Base-by-base conservation (phyloP, 805 yeast species). In the Saccharomycopsis microspora region DNA sequence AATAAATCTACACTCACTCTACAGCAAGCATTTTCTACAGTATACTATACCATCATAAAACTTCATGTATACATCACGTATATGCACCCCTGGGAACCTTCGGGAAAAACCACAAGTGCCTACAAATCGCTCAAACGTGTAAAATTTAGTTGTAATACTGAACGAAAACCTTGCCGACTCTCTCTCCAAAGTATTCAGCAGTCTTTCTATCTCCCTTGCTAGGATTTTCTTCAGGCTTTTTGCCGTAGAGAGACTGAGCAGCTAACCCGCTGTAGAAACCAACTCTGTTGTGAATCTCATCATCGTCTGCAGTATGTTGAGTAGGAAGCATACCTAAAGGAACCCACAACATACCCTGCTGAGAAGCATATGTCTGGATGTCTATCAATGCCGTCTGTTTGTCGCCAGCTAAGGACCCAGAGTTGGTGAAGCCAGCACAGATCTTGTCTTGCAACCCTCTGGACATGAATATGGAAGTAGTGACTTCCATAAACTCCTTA, bases 241-340 rank as follows among this genome's bases (percentile, higher is more conserved):
- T 33, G 28, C 43, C 52, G 4, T 39, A 28, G 29, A 10, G 43
- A 37, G 42, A 19, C 30, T 43, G 47, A 34, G 50, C 36, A 9
- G 38, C 49, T 34, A 49, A 39, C 3, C 50, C 47, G 4, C 28
- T 9, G 41, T n/a, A 34, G 29, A 3, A 29, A 5, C 44, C 49
- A 9, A 19, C 41, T 39, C 44, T 38, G 33, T 49, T 45, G 32
- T 10, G 27, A 4, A 52, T 32, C 43, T 57, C 42, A 36, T 57
- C 42, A 53, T 53, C 41, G 57, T 56, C 49, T 27, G 35, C 7
- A 52, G 52, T 43, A 44, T 50, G 11, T 51, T 56, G 41, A 57
- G 59, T 11, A 5, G 46, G 39, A 4, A 19, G 28, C n/a, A 49
- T 38, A 7, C 49, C 50, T 10, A 48, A 35, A 9, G 52, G 52